phyloP scores from a whole-genome alignment of 176 grass and related monocot species.

The Coix lacrymajobi region DNA sequence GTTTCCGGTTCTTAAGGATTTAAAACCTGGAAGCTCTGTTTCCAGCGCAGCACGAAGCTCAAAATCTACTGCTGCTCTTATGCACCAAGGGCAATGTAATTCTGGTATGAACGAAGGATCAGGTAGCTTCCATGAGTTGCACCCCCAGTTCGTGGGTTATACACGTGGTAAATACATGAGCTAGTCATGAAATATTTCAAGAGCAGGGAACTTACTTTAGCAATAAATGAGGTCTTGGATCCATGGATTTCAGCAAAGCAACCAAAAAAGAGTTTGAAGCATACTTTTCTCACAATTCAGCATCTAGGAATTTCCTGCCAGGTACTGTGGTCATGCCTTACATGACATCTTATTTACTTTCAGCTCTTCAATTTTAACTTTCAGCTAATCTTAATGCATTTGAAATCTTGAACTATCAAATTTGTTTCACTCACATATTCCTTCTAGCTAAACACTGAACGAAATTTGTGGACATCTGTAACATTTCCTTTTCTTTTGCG shows the following conservation, averaged over 20 bases:
- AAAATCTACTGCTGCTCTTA: slow-evolving; percentile 31
- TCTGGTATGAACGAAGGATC: slow-evolving; percentile 30
- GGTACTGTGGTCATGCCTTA: slow-evolving; percentile 34
- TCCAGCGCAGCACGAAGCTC: slow-evolving; percentile 10
- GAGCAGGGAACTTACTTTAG: slow-evolving; percentile 89
- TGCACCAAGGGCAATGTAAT: slow-evolving; percentile 16
- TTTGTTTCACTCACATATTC: neutral
- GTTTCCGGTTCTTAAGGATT: slow-evolving; percentile 76
- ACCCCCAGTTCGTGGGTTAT: slow-evolving; percentile 94
- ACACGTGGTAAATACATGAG: slow-evolving; percentile 90
- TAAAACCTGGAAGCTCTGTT: slow-evolving; percentile 38
- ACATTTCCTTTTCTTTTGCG: slow-evolving; percentile 12
- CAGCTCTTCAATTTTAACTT: slow-evolving; percentile 11
- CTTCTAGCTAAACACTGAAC: neutral
- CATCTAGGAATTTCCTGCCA: slow-evolving; percentile 52
- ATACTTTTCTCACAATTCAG: slow-evolving; percentile 55
- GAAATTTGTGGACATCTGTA: neutral
- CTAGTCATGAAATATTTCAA: slow-evolving; percentile 98
- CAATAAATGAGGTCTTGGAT: slow-evolving; percentile 98
- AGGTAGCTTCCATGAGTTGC: slow-evolving; percentile 59
- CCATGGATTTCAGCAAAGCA: slow-evolving; percentile 96
- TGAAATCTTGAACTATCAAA: neutral
- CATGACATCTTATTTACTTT: slow-evolving; percentile 4
- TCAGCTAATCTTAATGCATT: slow-evolving; percentile 1
- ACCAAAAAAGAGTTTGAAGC: slow-evolving; percentile 86